phyloP scores from a whole-genome alignment of 495 filamentous ascomycete species.

The Daldinia caldariorum region DNA sequence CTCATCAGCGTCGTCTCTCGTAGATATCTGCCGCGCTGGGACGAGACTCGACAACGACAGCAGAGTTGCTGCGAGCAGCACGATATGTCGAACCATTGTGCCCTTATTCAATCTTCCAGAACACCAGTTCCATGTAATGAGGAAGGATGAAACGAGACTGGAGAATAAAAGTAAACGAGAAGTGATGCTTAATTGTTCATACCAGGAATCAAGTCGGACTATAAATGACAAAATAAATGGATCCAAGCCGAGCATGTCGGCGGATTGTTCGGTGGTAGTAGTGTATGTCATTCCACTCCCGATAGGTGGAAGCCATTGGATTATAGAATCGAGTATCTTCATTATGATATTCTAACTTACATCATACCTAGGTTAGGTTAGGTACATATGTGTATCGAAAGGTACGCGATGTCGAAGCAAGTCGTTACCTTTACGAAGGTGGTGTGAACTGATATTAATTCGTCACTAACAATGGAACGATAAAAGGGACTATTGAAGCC shows the following conservation, averaged over 20 bases:
- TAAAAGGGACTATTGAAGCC: not conserved
- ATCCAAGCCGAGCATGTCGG: conserved; percentile 9
- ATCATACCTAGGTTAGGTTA: not conserved
- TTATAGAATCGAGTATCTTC: conserved; percentile 23
- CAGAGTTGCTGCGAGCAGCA: conserved; percentile 17
- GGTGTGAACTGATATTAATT: not conserved
- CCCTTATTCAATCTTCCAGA: conserved; percentile 17
- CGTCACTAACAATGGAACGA: not conserved
- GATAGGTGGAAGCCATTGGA: conserved; percentile 12
- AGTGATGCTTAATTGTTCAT: conserved; percentile 15
- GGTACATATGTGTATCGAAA: not conserved
- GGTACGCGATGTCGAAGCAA: not conserved
- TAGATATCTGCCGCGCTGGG: conserved; percentile 14
- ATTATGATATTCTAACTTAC: not conserved
- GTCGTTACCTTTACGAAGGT: not conserved
- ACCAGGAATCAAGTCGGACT: conserved; percentile 20
- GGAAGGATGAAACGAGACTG: conserved; percentile 22
- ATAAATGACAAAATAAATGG: conserved; percentile 21
- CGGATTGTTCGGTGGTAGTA: conserved; percentile 14
- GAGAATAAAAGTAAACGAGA: conserved; percentile 37
- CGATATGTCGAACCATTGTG: conserved; percentile 25
- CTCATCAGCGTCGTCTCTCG: conserved; percentile 13
- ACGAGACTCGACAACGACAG: conserved; percentile 9
- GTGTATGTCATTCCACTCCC: conserved; percentile 5
- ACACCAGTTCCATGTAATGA: conserved; percentile 18